phyloP scores from a whole-genome alignment of 345 rosid species.

The Rhizophora mangle region DNA sequence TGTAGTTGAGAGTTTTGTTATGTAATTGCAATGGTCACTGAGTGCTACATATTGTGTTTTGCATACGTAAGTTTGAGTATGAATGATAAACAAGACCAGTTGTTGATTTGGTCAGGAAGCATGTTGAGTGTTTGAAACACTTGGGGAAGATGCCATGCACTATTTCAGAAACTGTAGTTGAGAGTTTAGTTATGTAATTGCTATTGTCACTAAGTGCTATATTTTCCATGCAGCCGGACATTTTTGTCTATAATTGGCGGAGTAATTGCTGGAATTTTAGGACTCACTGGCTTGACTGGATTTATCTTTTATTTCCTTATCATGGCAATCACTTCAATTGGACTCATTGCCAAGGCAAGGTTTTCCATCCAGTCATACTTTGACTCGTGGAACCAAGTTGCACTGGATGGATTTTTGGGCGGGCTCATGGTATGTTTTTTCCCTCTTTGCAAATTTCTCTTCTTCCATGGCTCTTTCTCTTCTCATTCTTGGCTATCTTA shows the following conservation, averaged over 20 bases:
- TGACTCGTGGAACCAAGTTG: conserved; percentile 67
- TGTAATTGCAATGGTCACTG: no score
- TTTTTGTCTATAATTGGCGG: conserved; percentile 88
- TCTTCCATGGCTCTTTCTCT: background rate
- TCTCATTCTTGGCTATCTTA: background rate
- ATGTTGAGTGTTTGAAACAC: no score
- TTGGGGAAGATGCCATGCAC: no score
- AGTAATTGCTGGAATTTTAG: conserved; percentile 81
- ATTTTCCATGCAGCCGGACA: conserved; percentile 65
- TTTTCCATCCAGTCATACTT: conserved; percentile 75
- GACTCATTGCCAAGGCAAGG: conserved; percentile 75
- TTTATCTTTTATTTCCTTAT: conserved; percentile 72
- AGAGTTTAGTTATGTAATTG: no score
- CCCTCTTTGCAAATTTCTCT: background rate
- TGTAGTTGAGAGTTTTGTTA: no score
- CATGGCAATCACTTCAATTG: conserved; percentile 82
- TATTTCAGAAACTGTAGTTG: no score
- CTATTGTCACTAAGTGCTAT: background rate
- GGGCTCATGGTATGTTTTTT: conserved; percentile 73
- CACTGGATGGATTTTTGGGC: conserved; percentile 79
- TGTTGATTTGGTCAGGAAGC: no score
- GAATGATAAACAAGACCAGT: no score
- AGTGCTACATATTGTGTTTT: background rate
- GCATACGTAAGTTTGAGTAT: no score
- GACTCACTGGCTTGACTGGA: conserved; percentile 80